Percentiles rank a stretch among this genome's conserved stretches.
phyloP scores from a whole-genome alignment of 2,329 filamentous ascomycete genomes.

The Thermothelomyces thermophilus region DNA sequence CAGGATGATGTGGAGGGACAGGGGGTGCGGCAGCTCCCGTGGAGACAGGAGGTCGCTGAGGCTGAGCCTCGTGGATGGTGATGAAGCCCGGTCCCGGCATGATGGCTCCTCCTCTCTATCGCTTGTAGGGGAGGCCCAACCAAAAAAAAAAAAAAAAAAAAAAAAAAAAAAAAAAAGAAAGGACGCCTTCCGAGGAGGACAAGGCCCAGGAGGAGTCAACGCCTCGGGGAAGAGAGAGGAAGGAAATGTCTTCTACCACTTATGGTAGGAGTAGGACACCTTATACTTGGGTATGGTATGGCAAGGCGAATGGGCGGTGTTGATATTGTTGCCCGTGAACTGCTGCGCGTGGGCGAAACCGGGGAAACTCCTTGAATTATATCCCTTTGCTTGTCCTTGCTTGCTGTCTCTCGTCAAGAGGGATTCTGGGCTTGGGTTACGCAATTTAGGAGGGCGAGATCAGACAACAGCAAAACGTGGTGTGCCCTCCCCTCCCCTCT shows the following conservation, averaged over 20 bases:
- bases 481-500: not conserved
- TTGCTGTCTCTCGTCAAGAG: no score
- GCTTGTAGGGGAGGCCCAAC: not conserved
- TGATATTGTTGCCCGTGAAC: not conserved
- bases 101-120: not conserved
- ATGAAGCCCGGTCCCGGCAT: constrained; percentile 13
- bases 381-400: no score
- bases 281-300: constrained; percentile 2
- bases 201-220: not conserved
- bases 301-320: not conserved
- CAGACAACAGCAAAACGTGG: no score
- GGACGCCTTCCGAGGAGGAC: not conserved
- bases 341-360: no score
- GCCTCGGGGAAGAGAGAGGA: not conserved
- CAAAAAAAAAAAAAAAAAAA: no score
- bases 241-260: not conserved
- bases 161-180: no score
- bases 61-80: constrained; percentile 10
- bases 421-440: no score
- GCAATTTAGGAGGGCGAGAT: no score
- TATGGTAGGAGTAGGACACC: not conserved
- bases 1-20: not conserved
- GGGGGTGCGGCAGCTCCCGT: not conserved
- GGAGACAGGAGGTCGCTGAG: not conserved
- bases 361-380: no score